Conservation (phyloP, 2,329 filamentous ascomycete species). For the Colletotrichum noveboracense region DNA sequence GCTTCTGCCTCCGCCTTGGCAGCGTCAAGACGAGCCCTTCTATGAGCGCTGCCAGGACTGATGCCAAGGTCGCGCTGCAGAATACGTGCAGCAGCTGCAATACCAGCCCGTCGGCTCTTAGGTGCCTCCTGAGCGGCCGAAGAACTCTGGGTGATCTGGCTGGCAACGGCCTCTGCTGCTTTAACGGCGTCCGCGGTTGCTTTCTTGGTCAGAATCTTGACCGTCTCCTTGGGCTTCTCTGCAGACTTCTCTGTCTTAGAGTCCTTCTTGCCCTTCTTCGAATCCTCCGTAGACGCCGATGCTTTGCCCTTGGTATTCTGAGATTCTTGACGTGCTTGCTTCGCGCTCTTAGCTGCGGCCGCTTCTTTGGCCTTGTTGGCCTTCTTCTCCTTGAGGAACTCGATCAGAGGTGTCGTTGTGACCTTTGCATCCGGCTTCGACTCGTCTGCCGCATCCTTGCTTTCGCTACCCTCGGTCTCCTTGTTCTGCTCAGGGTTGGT, state of each 20-base stretch:
- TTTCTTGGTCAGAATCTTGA: conserved; percentile 69
- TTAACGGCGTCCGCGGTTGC: conserved; percentile 54
- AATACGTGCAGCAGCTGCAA: conserved; percentile 68
- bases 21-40: conserved; percentile 63
- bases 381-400: conserved; percentile 91
- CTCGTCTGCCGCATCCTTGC: conserved; percentile 51
- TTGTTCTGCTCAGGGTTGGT: conserved; percentile 69
- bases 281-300: conserved; percentile 44
- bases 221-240: conserved; percentile 61
- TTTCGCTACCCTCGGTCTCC: conserved; percentile 49
- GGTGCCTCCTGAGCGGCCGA: conserved; percentile 40
- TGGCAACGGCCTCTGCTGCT: conserved; percentile 46
- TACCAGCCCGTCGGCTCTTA: conserved; percentile 65
- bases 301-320: conserved; percentile 54
- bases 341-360: conserved; percentile 58
- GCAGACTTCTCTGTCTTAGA: conserved; percentile 56
- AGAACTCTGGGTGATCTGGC: conserved; percentile 41
- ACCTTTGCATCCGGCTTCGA: conserved; percentile 63
- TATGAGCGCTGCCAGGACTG: conserved; percentile 66
- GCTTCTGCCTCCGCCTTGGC: conserved; percentile 58
- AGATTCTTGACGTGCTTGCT: conserved; percentile 61
- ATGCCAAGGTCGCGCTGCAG: conserved; percentile 71
- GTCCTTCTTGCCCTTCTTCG: conserved; percentile 64
- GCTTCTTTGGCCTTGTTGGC: conserved; percentile 71
- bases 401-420: conserved; percentile 86